Evolutionary conservation across 2,329 filamentous ascomycete genomes (phyloP).

Genomic region (Teratosphaeriaceae sp.): DNA sequence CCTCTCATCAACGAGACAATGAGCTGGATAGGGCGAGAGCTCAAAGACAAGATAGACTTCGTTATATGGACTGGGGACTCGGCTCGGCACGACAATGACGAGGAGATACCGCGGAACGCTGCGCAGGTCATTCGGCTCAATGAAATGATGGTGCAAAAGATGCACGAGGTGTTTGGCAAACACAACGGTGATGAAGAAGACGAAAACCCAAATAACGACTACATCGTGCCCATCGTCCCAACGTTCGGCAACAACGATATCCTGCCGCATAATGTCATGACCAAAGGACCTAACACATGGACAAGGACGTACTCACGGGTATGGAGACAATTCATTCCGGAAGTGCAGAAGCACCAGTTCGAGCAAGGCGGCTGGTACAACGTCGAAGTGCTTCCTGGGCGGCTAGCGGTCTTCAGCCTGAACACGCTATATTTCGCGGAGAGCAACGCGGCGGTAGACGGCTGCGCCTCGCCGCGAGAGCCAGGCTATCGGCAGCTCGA

Average conservation of each 20-base stretch:
- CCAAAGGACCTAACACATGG: conserved; percentile 79
- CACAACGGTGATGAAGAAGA: conserved; percentile 42
- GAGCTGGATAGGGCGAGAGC: conserved; percentile 62
- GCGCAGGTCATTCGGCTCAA: conserved; percentile 75
- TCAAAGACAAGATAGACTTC: conserved; percentile 33
- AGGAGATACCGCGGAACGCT: conserved; percentile 62
- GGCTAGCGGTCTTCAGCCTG: conserved; percentile 83
- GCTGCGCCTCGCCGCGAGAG: conserved; percentile 70
- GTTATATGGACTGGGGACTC: conserved; percentile 36
- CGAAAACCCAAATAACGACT: conserved; percentile 47
- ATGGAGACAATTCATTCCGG: conserved; percentile 83
- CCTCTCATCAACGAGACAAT: conserved; percentile 82
- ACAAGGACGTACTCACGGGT: conserved; percentile 69
- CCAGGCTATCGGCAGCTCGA: conserved; percentile 94
- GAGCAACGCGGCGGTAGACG: conserved; percentile 88
- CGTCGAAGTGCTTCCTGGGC: conserved; percentile 80
- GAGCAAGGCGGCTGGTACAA: conserved; percentile 92
- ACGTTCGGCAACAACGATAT: conserved; percentile 98
- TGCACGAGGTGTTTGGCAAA: conserved; percentile 64
- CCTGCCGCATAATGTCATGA: conserved; percentile 90
- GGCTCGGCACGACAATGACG: conserved; percentile 35
- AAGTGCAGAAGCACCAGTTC: conserved; percentile 86
- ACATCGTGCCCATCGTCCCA: conserved; percentile 74
- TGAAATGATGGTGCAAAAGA: conserved; percentile 65
- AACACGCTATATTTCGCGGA: conserved; percentile 90